phyloP scores from a whole-genome alignment of 176 grass and related monocot genomes.

The Rhynchospora breviuscula region DNA sequence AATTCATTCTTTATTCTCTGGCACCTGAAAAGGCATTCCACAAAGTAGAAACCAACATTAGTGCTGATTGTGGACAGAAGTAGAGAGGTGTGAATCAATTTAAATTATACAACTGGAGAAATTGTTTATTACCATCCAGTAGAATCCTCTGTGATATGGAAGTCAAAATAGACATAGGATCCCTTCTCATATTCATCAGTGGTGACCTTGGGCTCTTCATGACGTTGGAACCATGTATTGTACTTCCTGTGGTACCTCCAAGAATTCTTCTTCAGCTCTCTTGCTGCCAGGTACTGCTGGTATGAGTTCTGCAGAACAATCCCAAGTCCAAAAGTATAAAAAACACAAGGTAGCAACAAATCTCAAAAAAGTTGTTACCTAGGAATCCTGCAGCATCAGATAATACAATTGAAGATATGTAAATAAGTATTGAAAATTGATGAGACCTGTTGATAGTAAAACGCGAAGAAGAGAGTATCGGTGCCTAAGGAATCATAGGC shows the following conservation, averaged over 20 bases:
- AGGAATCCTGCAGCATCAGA: background rate
- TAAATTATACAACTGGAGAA: background rate
- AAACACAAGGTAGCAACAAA: slow-evolving; percentile 13
- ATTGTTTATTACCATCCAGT: slow-evolving; percentile 61
- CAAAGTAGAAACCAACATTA: background rate
- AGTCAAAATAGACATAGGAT: slow-evolving; percentile 97
- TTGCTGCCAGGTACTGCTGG: slow-evolving; percentile 89
- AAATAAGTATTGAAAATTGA: background rate
- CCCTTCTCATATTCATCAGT: slow-evolving; percentile 90
- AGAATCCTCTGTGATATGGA: slow-evolving; percentile 61
- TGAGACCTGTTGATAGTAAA: slow-evolving; percentile 91
- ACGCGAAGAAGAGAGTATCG: slow-evolving; percentile 95
- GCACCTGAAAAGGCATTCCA: slow-evolving; percentile 53
- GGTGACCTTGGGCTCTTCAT: slow-evolving; percentile 93
- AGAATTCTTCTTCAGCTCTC: slow-evolving; percentile 91
- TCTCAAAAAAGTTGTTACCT: slow-evolving; percentile 8
- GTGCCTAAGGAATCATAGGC: slow-evolving; percentile 70
- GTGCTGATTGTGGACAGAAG: background rate
- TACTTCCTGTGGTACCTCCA: slow-evolving; percentile 95
- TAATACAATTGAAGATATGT: background rate
- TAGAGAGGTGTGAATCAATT: background rate
- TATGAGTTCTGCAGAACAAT: slow-evolving; percentile 61
- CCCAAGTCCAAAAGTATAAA: background rate
- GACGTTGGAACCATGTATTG: slow-evolving; percentile 98
- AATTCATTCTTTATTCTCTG: slow-evolving; percentile 98